These are phyloP conservation scores for Lodderomyces metapsilosis DNA, from an alignment of 1,139 yeast species.

Conservation along the genomic window DNA sequence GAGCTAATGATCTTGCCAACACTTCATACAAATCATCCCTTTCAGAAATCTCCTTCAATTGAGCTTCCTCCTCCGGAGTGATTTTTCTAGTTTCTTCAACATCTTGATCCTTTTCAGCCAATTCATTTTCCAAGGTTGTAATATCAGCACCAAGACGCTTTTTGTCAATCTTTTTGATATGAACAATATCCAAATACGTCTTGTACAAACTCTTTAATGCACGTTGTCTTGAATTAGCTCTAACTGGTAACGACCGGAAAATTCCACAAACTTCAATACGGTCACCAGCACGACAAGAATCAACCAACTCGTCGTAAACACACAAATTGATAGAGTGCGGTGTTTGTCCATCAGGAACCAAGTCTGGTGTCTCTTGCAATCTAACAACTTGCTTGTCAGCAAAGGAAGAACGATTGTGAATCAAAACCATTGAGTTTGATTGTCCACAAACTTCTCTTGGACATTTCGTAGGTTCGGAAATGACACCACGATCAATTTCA, in stretches of 20 bases:
- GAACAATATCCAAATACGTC: slow-evolving; percentile 93
- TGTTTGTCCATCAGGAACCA: slow-evolving; percentile 98
- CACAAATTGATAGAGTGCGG: slow-evolving; percentile 95
- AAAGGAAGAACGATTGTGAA: slow-evolving; percentile 89
- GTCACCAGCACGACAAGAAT: slow-evolving; percentile 95
- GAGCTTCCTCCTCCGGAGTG: slow-evolving; percentile 64
- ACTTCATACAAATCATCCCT: slow-evolving; percentile 84
- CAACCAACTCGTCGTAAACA: slow-evolving; percentile 95
- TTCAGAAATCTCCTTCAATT: slow-evolving; percentile 58
- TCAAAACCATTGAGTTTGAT: slow-evolving; percentile 80
- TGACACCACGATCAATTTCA: slow-evolving; percentile 91
- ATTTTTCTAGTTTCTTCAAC: slow-evolving; percentile 75
- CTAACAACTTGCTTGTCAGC: slow-evolving; percentile 94
- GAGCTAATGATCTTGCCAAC: slow-evolving; percentile 90
- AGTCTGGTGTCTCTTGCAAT: slow-evolving; percentile 95
- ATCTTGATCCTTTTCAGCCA: slow-evolving; percentile 56
- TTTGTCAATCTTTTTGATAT: slow-evolving; percentile 80
- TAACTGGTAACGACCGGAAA: slow-evolving; percentile 87
- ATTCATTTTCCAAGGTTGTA: slow-evolving; percentile 53
- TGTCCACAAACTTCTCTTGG: slow-evolving; percentile 88
- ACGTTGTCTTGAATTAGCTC: slow-evolving; percentile 83
- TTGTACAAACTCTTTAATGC: slow-evolving; percentile 82
- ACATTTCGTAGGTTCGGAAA: slow-evolving; percentile 89
- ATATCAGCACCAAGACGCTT: slow-evolving; percentile 80
- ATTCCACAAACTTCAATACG: slow-evolving; percentile 94